Evolutionary conservation across 202 grass and related monocot genomes (phyloP).

Genomic region (Panicum virgatum): DNA sequence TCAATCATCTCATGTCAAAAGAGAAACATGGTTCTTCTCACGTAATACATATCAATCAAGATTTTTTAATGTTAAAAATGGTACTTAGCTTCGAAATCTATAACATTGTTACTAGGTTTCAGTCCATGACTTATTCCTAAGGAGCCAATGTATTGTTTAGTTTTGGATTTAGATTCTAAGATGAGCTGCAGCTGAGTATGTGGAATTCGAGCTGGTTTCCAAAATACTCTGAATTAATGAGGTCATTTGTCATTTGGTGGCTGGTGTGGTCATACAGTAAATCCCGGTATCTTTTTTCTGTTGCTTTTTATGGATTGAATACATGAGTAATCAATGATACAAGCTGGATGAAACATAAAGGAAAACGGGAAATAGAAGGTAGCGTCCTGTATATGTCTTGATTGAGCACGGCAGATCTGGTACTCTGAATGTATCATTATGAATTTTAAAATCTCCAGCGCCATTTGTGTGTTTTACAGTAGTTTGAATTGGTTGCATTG

Average conservation of each 20-base stretch:
- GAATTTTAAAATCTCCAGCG: background rate
- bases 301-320: slow-evolving; percentile 9
- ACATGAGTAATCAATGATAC: background rate
- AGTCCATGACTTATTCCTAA: background rate
- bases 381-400: background rate
- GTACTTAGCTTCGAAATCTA: background rate
- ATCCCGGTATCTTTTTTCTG: slow-evolving; percentile 18
- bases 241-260: slow-evolving; percentile 11
- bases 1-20: background rate
- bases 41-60: background rate
- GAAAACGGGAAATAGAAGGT: slow-evolving; percentile 19
- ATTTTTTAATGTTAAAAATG: background rate
- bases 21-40: background rate
- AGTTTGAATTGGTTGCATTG: slow-evolving; percentile 4
- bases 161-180: too few species aligned
- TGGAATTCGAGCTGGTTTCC: background rate
- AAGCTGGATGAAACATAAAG: background rate
- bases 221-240: background rate
- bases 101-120: background rate
- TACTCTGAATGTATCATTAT: background rate
- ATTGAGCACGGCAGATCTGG: slow-evolving; percentile 3
- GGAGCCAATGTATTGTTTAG: background rate
- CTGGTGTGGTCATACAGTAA: background rate
- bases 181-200: slow-evolving; percentile 14
- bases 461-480: background rate